These are phyloP conservation scores for Staphylotrichum longicolle DNA, from an alignment of 495 filamentous ascomycete species.

Conservation along the genomic window DNA sequence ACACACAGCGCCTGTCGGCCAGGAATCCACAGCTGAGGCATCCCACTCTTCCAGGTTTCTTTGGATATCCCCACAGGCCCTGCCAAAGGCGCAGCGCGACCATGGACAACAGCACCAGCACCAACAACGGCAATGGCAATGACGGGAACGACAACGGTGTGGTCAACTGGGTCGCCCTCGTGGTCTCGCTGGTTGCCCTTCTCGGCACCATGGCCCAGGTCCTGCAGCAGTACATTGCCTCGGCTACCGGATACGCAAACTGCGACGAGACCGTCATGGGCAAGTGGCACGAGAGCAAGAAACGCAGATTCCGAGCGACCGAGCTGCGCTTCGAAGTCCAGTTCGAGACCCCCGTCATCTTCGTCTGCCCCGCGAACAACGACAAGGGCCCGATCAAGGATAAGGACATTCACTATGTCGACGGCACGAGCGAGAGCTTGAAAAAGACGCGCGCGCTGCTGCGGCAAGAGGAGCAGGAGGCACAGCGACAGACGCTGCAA, in stretches of 20 bases:
- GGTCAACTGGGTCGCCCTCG: conserved; percentile 33
- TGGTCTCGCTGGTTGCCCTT: conserved; percentile 40
- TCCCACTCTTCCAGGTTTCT: no score
- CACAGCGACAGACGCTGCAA: conserved; percentile 17
- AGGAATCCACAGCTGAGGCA: no score
- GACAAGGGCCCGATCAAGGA: conserved; percentile 37
- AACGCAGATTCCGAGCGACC: conserved; percentile 37
- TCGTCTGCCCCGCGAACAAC: conserved; percentile 45
- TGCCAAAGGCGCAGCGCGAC: neutral
- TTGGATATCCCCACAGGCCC: neutral
- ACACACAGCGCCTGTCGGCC: no score
- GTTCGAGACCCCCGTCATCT: conserved; percentile 51
- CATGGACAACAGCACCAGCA: conserved; percentile 13
- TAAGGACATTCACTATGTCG: conserved; percentile 38
- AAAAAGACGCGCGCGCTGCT: conserved; percentile 33
- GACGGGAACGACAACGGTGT: conserved; percentile 14
- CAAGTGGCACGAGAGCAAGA: conserved; percentile 42
- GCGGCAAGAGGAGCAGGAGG: conserved; percentile 22
- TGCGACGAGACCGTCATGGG: conserved; percentile 48
- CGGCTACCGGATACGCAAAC: conserved; percentile 41
- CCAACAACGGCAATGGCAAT: neutral
- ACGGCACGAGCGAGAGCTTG: conserved; percentile 40
- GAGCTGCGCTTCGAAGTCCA: conserved; percentile 52
- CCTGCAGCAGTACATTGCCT: conserved; percentile 46
- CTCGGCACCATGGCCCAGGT: conserved; percentile 42